Conservation (phyloP, 2,329 filamentous ascomycete genomes). For the Fusarium equiseti region DNA sequence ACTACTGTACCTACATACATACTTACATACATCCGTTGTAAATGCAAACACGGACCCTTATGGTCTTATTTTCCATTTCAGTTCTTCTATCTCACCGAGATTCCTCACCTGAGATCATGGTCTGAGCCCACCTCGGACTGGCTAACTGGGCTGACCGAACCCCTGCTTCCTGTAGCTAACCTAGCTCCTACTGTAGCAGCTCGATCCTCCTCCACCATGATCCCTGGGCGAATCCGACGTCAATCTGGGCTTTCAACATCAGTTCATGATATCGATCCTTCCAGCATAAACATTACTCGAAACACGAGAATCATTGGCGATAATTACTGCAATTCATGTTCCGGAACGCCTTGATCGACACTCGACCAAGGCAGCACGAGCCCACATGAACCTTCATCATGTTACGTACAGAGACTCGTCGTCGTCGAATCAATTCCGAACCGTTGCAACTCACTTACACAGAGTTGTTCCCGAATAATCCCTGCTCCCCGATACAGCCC, state of each 20-base stretch:
- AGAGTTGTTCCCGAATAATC: conserved; percentile 34
- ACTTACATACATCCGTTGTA: background rate
- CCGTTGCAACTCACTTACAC: conserved; percentile 27
- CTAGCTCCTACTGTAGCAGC: background rate
- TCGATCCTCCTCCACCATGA: conserved; percentile 36
- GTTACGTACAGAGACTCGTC: conserved; percentile 25
- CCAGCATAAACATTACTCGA: conserved; percentile 4
- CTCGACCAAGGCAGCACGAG: conserved; percentile 8
- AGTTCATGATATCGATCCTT: conserved; percentile 35
- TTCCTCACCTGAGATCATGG: conserved; percentile 45
- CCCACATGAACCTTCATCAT: conserved; percentile 14
- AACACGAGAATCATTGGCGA: background rate
- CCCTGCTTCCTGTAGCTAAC: conserved; percentile 23
- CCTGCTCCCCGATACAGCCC: conserved; percentile 46
- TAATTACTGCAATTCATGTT: background rate
- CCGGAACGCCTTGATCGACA: conserved; percentile 20
- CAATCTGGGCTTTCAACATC: conserved; percentile 26
- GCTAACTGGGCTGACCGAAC: conserved; percentile 32
- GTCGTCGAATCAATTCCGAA: conserved; percentile 22
- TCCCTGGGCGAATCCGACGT: conserved; percentile 34
- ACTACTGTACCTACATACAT: background rate
- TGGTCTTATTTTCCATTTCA: conserved; percentile 38
- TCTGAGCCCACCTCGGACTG: conserved; percentile 32
- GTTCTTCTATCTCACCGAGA: conserved; percentile 44
- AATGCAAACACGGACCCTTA: conserved; percentile 17